Base-by-base conservation (phyloP, 2,329 filamentous ascomycete species). In the Penicillium corylophilum region DNA sequence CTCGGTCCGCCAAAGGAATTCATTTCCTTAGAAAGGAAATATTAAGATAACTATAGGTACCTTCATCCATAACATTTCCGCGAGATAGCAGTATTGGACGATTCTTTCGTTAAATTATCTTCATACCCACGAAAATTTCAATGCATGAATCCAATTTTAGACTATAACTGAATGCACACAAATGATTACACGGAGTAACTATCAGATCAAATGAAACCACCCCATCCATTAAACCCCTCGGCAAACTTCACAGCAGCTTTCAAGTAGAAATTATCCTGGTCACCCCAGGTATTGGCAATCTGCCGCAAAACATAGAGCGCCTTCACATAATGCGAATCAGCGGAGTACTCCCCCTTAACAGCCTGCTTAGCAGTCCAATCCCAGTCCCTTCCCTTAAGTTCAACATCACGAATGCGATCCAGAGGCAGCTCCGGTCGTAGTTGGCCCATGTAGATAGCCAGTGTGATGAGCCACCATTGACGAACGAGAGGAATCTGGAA, bases 281-380 rank as follows among this genome's bases (percentile, higher is more conserved):
- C 75, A 1, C 70, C 69, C 76, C 76, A 79, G 0, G 74, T 74
- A 16, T 59, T 56, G 7, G 69, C 67, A 16, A 63, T 50, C 35
- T 67, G 65, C 33, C 54, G 64, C 39, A 67, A 54, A 2, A 89
- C 84, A 39, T 90, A 82, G 46, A 92, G 75, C 15, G 81, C 88
- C 86, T 96, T 95, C 28, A 97, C 85, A 66, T 85, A 96, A 72
- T 95, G 89, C 16, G 89, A 82, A 73, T 97, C 90, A 1, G 81
- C 83, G 9, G 83, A 77, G 73, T 85, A 84, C 46, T 81, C 70
- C 9, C 87, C 86, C 47, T 82, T 83, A 16, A 96, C 66, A 2
- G 88, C 90, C 71, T 84, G 82, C 46, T 88, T 75, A 46, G 86
- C 80, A 5, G 93, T 87, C 71, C 88, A 89, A 5, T 83, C 81